Base-by-base conservation (phyloP, 2,329 filamentous ascomycete species). In the Nemania abortiva region DNA sequence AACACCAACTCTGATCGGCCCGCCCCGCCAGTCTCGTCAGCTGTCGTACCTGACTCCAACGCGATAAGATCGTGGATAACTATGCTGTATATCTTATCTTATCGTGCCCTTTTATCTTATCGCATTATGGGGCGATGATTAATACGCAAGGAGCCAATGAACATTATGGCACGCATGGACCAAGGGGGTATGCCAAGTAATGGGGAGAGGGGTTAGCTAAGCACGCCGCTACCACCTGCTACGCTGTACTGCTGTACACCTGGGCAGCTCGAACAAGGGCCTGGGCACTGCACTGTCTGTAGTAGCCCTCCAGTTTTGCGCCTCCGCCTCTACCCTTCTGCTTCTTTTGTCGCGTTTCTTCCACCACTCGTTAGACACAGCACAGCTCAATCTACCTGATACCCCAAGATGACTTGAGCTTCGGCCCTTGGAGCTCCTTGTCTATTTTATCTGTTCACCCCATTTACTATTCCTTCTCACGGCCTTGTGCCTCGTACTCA, bases 331-430 rank as follows among this genome's bases (percentile, higher is more conserved):
- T 67, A 72, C 66, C 65, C 56, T 65, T 65, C 66, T 67, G n/a
- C 56, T 73, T 68, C 58, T 68, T 59, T 66, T 61, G 66, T 73
- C 71, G 69, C 70, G 63, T 70, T 63, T 69, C 62, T 65, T 66
- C 63, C 69, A 65, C 71, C 55, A 68, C 63, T 66, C 59, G 65
- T 72, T 70, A 7, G 34, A 11, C 11, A 49, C 62, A 50, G 65
- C 68, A 63, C 65, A 58, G 67, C 70, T 70, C 73, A 71, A 66
- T 70, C 66, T 70, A 68, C 56, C 54, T 42, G n/a, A 31, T 69
- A 74, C 74, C 62, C 66, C 72, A 77, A 72, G 68, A 78, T 78
- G 77, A 74, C 75, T 73, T 78, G 71, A 75, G 67, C 72, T 74
- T 75, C 72, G 63, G 63, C 67, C 56, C 61, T 70, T 69, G 72